Evolutionary conservation across 2,329 filamentous ascomycete genomes (phyloP).

Genomic region (Penicillium olsonii): DNA sequence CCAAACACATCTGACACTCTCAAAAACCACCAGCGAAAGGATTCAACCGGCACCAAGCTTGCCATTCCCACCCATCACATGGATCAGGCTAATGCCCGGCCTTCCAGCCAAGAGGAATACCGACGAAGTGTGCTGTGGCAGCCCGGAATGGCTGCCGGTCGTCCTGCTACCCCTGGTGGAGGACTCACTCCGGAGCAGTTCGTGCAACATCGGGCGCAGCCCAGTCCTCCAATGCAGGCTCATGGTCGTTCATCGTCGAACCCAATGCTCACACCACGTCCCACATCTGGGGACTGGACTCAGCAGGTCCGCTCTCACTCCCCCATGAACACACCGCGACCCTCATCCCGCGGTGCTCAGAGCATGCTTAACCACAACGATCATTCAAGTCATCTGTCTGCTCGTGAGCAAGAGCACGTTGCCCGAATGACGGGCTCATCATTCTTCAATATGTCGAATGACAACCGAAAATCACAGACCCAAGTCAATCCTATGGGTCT

Average conservation of each 20-base stretch:
- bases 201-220: constrained; percentile 73
- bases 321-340: constrained; percentile 31
- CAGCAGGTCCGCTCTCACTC: constrained; percentile 35
- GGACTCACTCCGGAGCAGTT: constrained; percentile 79
- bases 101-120: constrained; percentile 51
- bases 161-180: constrained; percentile 50
- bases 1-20: constrained; percentile 59
- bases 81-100: constrained; percentile 39
- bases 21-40: constrained; percentile 38
- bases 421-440: constrained; percentile 77
- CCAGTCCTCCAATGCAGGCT: constrained; percentile 56
- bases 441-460: constrained; percentile 66
- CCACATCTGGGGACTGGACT: constrained; percentile 43
- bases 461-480: constrained; percentile 54
- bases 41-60: constrained; percentile 33
- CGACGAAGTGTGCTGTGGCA: constrained; percentile 77
- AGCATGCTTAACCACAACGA: constrained; percentile 53
- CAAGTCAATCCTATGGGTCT: constrained; percentile 60
- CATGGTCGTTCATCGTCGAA: constrained; percentile 63
- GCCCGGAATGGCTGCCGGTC: constrained; percentile 60
- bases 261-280: constrained; percentile 41
- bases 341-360: constrained; percentile 60
- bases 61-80: constrained; percentile 24
- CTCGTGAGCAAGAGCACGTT: constrained; percentile 86
- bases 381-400: constrained; percentile 67